Evolutionary conservation across 2,329 filamentous ascomycete species (phyloP), one percentile per base, ranked within the genome.

Genomic region (Fusarium sp.): DNA sequence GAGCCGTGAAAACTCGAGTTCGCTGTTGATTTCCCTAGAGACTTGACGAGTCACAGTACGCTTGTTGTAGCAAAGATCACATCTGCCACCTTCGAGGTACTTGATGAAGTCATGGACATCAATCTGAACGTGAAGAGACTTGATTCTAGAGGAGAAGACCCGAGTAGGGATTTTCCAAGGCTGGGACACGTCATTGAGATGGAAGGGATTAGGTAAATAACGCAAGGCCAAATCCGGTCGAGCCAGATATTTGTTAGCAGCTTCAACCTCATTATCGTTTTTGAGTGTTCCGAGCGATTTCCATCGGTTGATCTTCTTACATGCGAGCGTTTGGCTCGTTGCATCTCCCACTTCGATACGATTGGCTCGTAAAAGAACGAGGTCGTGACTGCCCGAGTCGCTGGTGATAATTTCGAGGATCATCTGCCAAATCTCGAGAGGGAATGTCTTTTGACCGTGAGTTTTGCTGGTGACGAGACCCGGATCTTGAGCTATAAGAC

Each of bases 21-120:
- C 7, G 13, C 30, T 3, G 7, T 1, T 3, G 30, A 32, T 32
- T 3, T 15, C 7, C 15, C 3, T 15, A 3, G 3, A 4, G 13
- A 16, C 0, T 2, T 16, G 3, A 16, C 30, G 30, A 15, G 4
- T 22, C 22, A 22, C 22, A 22, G 4, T 30, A 16, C 16, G 38
- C 0, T 1, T 8, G 6, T 34, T n/a, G 1, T 0, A 4, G 12
- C 52, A 68, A 10, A 27, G 0, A 0, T 1, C 0, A 3, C 65
- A 68, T 4, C 7, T 0, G 1, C 52, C 44, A 1, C 10, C 9
- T 10, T 68, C 65, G 0, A 55, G 6, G 16, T 54, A 15, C 8
- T 16, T 46, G 13, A 69, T 55, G 0, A 69, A 16, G 18, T 68
- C 59, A 6, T 32, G 65, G 3, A 69, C 44, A 3, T 9, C 29